Evolutionary conservation across 768 basidiomycete genomes (phyloP), one percentile per base, ranked within the genome.

Genomic region (Stropharia rugosoannulata): DNA sequence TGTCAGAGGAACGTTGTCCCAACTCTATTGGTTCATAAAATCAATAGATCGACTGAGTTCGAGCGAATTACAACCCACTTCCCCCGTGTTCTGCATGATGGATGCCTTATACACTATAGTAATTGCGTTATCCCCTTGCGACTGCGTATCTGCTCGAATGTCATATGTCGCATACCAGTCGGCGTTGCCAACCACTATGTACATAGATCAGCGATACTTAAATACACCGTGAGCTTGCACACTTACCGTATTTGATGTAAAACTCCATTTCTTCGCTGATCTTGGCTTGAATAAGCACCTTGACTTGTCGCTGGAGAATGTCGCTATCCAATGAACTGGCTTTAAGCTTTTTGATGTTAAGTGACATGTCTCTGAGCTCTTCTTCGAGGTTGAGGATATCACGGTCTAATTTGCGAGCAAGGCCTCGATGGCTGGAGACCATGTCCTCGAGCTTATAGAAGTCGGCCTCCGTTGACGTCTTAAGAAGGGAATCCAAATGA

Each of bases 101-200:
- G 64, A 58, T 0, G 74, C 76, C 51, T 77, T 77, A 65, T 79
- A 77, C 0, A 70, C 57, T 1, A 79, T 62, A 0, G 59, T 66
- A 0, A 75, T 22, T 22, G 22, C 56, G 0, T 68, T 56, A 10
- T 68, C 64, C 2, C 71, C 66, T 35, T 66, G 66, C 3, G 67
- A 57, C 18, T 71, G 59, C 46, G 68, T 75, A 40, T 76, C 63
- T 2, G 73, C 75, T 1, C 75, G 71, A 18, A 76, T 68, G 51
- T 77, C 73, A 32, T 79, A 79, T 12, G 53, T 55, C 3, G 76
- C 66, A 4, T 40, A 59, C 75, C 76, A 78, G 29, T 51, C 62
- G 0, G 70, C 70, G 7, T 61, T 37, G n/a, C 51, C 13, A 3
- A 67, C 65, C 19, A 62, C 66, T 65, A 35, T 40, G 10, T 2